A percentile compares a stretch with the other conserved stretches of the same genome.
Evolutionary conservation across 352 stramenopile genomes (phyloP).

Genomic region (Globisporangium canariense): DNA sequence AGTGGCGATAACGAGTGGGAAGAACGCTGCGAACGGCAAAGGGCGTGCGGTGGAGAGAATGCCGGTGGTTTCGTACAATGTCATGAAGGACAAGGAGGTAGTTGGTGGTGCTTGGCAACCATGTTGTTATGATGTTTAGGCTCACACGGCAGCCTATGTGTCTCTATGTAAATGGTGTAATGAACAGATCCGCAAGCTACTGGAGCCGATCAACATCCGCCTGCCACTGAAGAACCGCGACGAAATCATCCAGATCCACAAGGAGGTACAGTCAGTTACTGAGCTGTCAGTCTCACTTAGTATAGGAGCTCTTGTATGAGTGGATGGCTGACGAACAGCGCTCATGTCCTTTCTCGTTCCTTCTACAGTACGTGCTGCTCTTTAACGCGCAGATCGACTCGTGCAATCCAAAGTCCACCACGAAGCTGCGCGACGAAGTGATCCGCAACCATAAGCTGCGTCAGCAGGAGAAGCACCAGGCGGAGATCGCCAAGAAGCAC

Average conservation of each 20-base stretch:
- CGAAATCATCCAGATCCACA: slow-evolving; percentile 88
- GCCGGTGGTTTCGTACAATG: slow-evolving; percentile 77
- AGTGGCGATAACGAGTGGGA: background rate
- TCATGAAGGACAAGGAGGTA: slow-evolving; percentile 86
- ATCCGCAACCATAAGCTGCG: slow-evolving; percentile 60
- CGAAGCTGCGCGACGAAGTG: slow-evolving; percentile 66
- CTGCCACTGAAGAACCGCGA: slow-evolving; percentile 63
- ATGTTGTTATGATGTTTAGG: background rate
- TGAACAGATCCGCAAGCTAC: slow-evolving; percentile 49
- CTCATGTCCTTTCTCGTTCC: background rate
- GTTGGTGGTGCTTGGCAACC: background rate
- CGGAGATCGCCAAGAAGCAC: slow-evolving; percentile 31
- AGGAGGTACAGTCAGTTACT: slow-evolving; percentile 50
- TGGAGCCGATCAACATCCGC: slow-evolving; percentile 66
- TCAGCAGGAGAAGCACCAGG: slow-evolving; percentile 56
- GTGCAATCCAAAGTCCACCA: slow-evolving; percentile 61
- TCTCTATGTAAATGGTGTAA: slow-evolving; percentile 3
- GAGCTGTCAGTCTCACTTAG: background rate
- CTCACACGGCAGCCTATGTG: background rate
- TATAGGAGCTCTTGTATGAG: too few relatives aligned
- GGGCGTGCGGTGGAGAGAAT: slow-evolving; percentile 40
- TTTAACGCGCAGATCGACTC: slow-evolving; percentile 81
- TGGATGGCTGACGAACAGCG: too few relatives aligned
- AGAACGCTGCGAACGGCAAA: slow-evolving; percentile 9
- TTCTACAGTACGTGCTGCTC: slow-evolving; percentile 64